Conservation (phyloP, 176 grass and related monocot genomes). For the Oryza officinalis region DNA sequence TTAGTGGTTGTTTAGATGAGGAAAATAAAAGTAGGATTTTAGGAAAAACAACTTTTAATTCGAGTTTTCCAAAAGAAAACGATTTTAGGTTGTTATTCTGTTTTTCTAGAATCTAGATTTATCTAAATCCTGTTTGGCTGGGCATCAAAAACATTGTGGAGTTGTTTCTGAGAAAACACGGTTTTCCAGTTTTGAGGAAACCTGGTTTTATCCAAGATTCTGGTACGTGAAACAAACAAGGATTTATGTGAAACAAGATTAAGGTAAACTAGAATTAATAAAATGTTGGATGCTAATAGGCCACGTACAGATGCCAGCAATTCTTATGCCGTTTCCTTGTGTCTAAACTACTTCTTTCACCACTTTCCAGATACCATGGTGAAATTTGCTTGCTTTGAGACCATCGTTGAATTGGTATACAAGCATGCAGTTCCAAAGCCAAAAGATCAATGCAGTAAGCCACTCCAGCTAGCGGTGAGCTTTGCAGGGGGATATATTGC, state of each 20-base stretch:
- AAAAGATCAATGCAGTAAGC: constrained; percentile 86
- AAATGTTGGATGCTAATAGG: not conserved
- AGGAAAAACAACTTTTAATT: too few species aligned
- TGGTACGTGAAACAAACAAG: too few species aligned
- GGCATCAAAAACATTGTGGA: too few species aligned
- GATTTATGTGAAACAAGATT: too few species aligned
- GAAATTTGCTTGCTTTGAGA: constrained; percentile 92
- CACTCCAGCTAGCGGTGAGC: constrained; percentile 75
- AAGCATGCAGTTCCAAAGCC: constrained; percentile 75
- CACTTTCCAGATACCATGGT: constrained; percentile 85
- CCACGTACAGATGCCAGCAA: not conserved
- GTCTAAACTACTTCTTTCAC: not conserved
- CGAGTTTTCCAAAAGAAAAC: too few species aligned
- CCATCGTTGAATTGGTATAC: constrained; percentile 81
- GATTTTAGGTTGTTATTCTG: too few species aligned
- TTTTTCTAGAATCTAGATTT: too few species aligned
- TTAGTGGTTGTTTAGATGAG: not conserved
- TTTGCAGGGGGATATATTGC: constrained; percentile 84
- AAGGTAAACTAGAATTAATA: too few species aligned
- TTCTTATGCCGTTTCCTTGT: not conserved
- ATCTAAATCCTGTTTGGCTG: not conserved
- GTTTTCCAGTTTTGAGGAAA: too few species aligned
- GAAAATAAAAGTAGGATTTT: too few species aligned
- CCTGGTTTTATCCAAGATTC: too few species aligned
- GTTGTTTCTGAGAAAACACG: too few species aligned